A percentile compares a stretch with the other conserved stretches of the same genome.
phyloP scores from a whole-genome alignment of 768 basidiomycete genomes.

The Termitomyces sp. region DNA sequence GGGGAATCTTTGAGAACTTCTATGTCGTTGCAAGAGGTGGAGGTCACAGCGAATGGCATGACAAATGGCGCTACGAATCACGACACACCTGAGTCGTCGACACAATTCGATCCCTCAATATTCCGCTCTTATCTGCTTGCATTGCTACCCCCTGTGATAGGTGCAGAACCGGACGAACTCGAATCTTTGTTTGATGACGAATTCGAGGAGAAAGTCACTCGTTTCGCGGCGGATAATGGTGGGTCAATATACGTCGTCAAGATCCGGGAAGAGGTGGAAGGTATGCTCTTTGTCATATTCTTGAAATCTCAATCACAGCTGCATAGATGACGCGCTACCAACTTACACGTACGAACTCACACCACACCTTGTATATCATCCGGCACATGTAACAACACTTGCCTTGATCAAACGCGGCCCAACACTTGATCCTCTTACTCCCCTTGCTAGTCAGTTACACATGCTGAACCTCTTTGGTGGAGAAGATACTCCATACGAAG shows the following conservation, averaged over 20 bases:
- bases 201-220: conserved; percentile 69
- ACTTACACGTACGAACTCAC: conserved; percentile 64
- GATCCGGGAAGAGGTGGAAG: conserved; percentile 66
- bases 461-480: conserved; percentile 89
- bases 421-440: conserved; percentile 71
- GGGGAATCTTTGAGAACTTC: conserved; percentile 9
- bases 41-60: conserved; percentile 19
- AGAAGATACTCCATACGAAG: conserved; percentile 90
- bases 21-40: conserved; percentile 18
- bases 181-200: conserved; percentile 63
- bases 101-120: conserved; percentile 59
- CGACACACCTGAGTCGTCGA: conserved; percentile 19
- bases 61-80: conserved; percentile 23
- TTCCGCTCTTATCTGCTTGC: conserved; percentile 68
- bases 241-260: conserved; percentile 83
- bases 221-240: conserved; percentile 72
- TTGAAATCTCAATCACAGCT: conserved; percentile 7
- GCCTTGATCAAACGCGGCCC: conserved; percentile 92
- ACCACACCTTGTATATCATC: conserved; percentile 71
- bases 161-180: conserved; percentile 59
- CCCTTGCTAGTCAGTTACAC: conserved; percentile 83
- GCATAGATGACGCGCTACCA: conserved; percentile 58
- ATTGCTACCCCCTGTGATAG: conserved; percentile 78
- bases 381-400: conserved; percentile 77
- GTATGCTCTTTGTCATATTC: conserved; percentile 30